These are phyloP conservation scores for Aspergillus biplanus DNA, from an alignment of 495 filamentous ascomycete genomes.

Conservation along the genomic window DNA sequence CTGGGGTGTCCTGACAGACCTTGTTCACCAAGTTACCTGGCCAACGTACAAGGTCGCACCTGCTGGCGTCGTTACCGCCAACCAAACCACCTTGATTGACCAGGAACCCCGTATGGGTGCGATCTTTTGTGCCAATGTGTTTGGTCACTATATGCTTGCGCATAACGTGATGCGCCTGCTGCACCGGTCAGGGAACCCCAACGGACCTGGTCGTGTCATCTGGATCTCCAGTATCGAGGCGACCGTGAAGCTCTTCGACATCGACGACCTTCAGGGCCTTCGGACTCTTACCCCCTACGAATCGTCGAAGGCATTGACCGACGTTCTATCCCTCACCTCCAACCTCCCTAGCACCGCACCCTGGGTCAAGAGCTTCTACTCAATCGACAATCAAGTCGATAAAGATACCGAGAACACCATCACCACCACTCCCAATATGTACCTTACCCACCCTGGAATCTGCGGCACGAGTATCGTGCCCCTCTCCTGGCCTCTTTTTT, in stretches of 20 bases:
- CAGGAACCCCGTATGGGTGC: slow-evolving; percentile 67
- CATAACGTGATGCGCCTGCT: slow-evolving; percentile 80
- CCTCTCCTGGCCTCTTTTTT: slow-evolving; percentile 65
- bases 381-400: slow-evolving; percentile 25
- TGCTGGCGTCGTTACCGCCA: slow-evolving; percentile 56
- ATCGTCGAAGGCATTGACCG: slow-evolving; percentile 80
- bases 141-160: slow-evolving; percentile 90
- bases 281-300: slow-evolving; percentile 71
- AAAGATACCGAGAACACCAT: slow-evolving; percentile 1
- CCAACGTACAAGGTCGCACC: slow-evolving; percentile 72
- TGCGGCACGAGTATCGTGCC: slow-evolving; percentile 80
- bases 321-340: slow-evolving; percentile 77
- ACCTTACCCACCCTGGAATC: slow-evolving; percentile 86
- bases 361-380: slow-evolving; percentile 57
- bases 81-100: slow-evolving; percentile 22
- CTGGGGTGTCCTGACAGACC: slow-evolving; percentile 64
- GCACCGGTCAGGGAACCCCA: slow-evolving; percentile 45
- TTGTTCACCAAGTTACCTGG: slow-evolving; percentile 72
- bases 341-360: slow-evolving; percentile 64
- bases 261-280: slow-evolving; percentile 78
- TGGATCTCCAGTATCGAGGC: slow-evolving; percentile 86
- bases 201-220: slow-evolving; percentile 66
- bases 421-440: slow-evolving; percentile 57
- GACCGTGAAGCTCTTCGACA: slow-evolving; percentile 54
- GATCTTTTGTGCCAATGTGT: slow-evolving; percentile 89